Percentiles rank a stretch among this genome's conserved stretches.
Conservation (phyloP, 805 yeast genomes). For the Teunomyces stri region DNA sequence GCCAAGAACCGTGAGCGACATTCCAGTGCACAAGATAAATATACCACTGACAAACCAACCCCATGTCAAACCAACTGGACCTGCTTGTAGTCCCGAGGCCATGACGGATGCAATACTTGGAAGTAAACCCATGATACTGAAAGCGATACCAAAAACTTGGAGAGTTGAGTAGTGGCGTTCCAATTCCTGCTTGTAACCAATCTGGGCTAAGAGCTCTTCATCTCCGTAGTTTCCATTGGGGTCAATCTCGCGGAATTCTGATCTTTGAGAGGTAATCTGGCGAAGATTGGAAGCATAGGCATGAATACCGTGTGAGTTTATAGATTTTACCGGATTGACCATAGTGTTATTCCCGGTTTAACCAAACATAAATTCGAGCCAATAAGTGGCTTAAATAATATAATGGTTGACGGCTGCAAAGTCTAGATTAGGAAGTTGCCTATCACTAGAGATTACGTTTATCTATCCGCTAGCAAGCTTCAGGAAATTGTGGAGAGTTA, state of each 20-base stretch:
- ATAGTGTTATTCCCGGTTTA: not conserved
- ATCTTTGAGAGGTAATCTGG: conserved; percentile 5
- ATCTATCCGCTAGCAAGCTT: not conserved
- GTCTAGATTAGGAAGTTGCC: not conserved
- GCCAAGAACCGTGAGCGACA: conserved; percentile 64
- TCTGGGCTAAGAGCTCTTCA: conserved; percentile 45
- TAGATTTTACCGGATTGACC: conserved; percentile 1
- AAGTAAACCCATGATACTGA: conserved; percentile 68
- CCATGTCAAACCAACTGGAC: conserved; percentile 68
- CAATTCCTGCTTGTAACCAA: conserved; percentile 71
- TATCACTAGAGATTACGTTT: not conserved
- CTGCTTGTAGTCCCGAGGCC: conserved; percentile 54
- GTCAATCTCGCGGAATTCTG: conserved; percentile 5
- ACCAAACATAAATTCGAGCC: not conserved
- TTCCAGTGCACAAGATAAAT: conserved; percentile 57
- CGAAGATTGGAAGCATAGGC: conserved; percentile 1
- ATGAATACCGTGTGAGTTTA: not conserved
- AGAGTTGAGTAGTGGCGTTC: conserved; percentile 57
- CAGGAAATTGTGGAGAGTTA: too few species aligned
- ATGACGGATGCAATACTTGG: conserved; percentile 62
- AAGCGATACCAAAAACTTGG: conserved; percentile 70
- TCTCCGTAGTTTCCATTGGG: conserved; percentile 9
- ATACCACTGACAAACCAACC: conserved; percentile 64
- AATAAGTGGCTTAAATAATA: not conserved
- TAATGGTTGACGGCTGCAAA: not conserved